Conservation (phyloP, 2,329 filamentous ascomycete species). For the Ophiocordyceps robertsii region DNA sequence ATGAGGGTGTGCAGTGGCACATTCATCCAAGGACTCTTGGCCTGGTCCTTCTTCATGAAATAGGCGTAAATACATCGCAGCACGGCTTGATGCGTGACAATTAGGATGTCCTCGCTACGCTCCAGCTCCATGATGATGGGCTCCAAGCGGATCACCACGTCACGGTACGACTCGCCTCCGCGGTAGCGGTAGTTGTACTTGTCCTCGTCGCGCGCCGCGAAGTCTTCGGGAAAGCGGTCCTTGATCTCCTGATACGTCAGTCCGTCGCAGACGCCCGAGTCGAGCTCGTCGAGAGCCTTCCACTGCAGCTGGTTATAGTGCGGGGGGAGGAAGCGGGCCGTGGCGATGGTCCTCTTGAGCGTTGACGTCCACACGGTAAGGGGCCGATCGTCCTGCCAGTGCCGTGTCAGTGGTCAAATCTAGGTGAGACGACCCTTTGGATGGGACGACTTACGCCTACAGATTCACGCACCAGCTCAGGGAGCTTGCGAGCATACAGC, state of each 20-base stretch:
- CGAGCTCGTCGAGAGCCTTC: slow-evolving; percentile 96
- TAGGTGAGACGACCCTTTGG: neutral
- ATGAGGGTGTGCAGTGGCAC: slow-evolving; percentile 93
- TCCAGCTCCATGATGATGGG: slow-evolving; percentile 99
- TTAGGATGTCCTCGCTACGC: slow-evolving; percentile 89
- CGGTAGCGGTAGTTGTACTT: slow-evolving; percentile 99
- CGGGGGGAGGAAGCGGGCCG: slow-evolving; percentile 65
- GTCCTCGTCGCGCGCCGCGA: slow-evolving; percentile 88
- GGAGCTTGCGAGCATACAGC: slow-evolving; percentile 73
- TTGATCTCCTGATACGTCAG: slow-evolving; percentile 95
- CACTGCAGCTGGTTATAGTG: slow-evolving; percentile 92
- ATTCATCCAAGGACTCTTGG: slow-evolving; percentile 95
- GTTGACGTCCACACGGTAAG: slow-evolving; percentile 51
- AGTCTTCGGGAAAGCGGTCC: slow-evolving; percentile 83
- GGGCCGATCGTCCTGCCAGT: slow-evolving; percentile 41
- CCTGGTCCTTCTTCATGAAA: slow-evolving; percentile 94
- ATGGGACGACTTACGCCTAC: slow-evolving; percentile 53
- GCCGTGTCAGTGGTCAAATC: neutral
- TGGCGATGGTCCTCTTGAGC: slow-evolving; percentile 76
- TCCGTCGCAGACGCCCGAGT: slow-evolving; percentile 91
- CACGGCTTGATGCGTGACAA: slow-evolving; percentile 95
- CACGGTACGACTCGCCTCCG: slow-evolving; percentile 87
- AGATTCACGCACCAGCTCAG: slow-evolving; percentile 71
- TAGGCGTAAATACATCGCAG: slow-evolving; percentile 96
- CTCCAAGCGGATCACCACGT: slow-evolving; percentile 93